Evolutionary conservation across 768 basidiomycete species (phyloP).

Genomic region (Suillus hirtellus): DNA sequence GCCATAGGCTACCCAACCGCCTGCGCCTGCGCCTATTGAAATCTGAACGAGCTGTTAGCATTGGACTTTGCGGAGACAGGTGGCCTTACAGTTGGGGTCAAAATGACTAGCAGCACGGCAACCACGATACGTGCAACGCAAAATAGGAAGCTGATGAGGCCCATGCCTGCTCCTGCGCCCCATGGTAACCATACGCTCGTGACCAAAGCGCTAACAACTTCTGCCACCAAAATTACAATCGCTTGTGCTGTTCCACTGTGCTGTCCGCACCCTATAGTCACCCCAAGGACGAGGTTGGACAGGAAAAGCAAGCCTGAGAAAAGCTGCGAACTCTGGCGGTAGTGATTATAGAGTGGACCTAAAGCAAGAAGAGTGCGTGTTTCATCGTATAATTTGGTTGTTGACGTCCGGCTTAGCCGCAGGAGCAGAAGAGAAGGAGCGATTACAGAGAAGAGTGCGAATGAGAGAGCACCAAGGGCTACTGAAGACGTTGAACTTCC

Average conservation of each 20-base stretch:
- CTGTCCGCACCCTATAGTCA: slow-evolving; percentile 89
- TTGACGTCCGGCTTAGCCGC: slow-evolving; percentile 77
- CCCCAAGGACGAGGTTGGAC: slow-evolving; percentile 79
- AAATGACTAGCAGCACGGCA: slow-evolving; percentile 85
- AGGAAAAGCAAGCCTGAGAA: slow-evolving; percentile 82
- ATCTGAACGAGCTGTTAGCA: slow-evolving; percentile 52
- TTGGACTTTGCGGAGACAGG: slow-evolving; percentile 8
- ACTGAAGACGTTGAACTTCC: slow-evolving; percentile 56
- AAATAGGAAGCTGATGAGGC: slow-evolving; percentile 89
- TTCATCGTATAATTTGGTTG: slow-evolving; percentile 92
- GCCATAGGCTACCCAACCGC: slow-evolving; percentile 93
- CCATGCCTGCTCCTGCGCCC: slow-evolving; percentile 97
- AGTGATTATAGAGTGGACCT: slow-evolving; percentile 94
- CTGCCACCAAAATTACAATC: slow-evolving; percentile 84
- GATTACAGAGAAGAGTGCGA: slow-evolving; percentile 75
- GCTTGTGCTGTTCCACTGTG: slow-evolving; percentile 89
- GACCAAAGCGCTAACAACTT: slow-evolving; percentile 82
- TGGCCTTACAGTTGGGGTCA: slow-evolving; percentile 78
- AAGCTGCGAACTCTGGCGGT: slow-evolving; percentile 85
- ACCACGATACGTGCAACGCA: slow-evolving; percentile 89
- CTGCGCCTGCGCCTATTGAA: slow-evolving; percentile 74
- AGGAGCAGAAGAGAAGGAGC: slow-evolving; percentile 74
- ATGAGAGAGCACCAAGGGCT: slow-evolving; percentile 79
- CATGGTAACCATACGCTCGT: slow-evolving; percentile 96
- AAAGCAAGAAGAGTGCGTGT: slow-evolving; percentile 87